phyloP scores from a whole-genome alignment of 192 early-diverging fungal species.

The Coemansia sp. region DNA sequence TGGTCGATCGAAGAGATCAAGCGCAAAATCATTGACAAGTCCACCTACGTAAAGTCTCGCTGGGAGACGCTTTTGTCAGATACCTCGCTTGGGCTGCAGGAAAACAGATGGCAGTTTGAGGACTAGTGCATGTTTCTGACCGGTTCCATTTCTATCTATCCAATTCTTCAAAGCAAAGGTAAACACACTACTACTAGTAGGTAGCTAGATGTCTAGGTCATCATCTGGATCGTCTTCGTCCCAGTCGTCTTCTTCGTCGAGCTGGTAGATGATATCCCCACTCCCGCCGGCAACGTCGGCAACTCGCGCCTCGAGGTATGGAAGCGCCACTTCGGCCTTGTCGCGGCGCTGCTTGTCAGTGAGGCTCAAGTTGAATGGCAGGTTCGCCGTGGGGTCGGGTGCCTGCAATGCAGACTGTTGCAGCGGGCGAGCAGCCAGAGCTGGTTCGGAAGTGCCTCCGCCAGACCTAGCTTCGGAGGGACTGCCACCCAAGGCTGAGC shows the following conservation, averaged over 20 bases:
- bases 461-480: background rate
- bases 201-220: constrained; percentile 73
- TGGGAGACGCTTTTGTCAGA: constrained; percentile 88
- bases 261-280: constrained; percentile 73
- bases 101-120: constrained; percentile 78
- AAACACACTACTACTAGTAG: too few relatives aligned
- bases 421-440: background rate
- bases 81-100: constrained; percentile 81
- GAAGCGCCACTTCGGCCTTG: constrained; percentile 72
- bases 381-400: constrained; percentile 68
- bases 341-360: constrained; percentile 80
- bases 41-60: constrained; percentile 83
- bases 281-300: background rate
- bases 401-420: background rate
- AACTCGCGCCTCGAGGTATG: constrained; percentile 63
- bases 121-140: background rate
- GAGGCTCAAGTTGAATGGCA: constrained; percentile 80
- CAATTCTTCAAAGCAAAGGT: too few relatives aligned
- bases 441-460: background rate
- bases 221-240: constrained; percentile 91
- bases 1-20: constrained; percentile 71
- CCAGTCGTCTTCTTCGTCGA: constrained; percentile 84
- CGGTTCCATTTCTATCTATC: background rate
- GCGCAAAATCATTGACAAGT: constrained; percentile 89
- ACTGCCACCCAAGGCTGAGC: background rate